phyloP scores from a whole-genome alignment of 2,329 filamentous ascomycete genomes.

The Coniochaeta sp. region DNA sequence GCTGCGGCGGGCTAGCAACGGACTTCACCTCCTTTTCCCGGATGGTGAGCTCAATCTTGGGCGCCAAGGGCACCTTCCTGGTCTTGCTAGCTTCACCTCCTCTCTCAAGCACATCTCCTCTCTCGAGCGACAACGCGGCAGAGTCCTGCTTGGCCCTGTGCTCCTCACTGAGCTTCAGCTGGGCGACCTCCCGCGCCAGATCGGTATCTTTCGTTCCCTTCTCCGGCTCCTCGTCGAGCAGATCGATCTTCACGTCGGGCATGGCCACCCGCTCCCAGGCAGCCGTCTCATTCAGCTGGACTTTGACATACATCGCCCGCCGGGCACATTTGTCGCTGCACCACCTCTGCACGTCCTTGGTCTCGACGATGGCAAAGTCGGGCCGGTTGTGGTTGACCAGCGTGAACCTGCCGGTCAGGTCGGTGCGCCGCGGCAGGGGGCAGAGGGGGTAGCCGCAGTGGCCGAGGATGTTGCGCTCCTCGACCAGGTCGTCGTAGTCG shows the following conservation, averaged over 20 bases:
- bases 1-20: conserved; percentile 28
- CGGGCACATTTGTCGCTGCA: conserved; percentile 74
- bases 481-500: conserved; percentile 83
- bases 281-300: conserved; percentile 78
- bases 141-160: conserved; percentile 29
- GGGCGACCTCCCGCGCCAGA: conserved; percentile 27
- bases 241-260: conserved; percentile 47
- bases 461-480: conserved; percentile 78
- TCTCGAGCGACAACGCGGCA: conserved; percentile 41
- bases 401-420: conserved; percentile 57
- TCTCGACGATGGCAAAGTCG: conserved; percentile 60
- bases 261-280: conserved; percentile 71
- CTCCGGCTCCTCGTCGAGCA: conserved; percentile 55
- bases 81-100: conserved; percentile 6
- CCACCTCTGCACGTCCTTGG: conserved; percentile 74
- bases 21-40: conserved; percentile 40
- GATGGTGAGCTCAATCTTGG: conserved; percentile 36
- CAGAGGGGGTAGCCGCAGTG: conserved; percentile 84
- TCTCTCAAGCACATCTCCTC: conserved; percentile 26
- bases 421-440: conserved; percentile 49
- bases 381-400: conserved; percentile 46
- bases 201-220: conserved; percentile 5
- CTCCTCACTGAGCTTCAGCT: conserved; percentile 36
- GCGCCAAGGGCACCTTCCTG: not conserved
- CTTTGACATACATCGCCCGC: conserved; percentile 75